A percentile compares a stretch with the other conserved stretches of the same genome.
Evolutionary conservation across 1,284 basidiomycete species (phyloP).

Genomic region (Ustilago loliicola): DNA sequence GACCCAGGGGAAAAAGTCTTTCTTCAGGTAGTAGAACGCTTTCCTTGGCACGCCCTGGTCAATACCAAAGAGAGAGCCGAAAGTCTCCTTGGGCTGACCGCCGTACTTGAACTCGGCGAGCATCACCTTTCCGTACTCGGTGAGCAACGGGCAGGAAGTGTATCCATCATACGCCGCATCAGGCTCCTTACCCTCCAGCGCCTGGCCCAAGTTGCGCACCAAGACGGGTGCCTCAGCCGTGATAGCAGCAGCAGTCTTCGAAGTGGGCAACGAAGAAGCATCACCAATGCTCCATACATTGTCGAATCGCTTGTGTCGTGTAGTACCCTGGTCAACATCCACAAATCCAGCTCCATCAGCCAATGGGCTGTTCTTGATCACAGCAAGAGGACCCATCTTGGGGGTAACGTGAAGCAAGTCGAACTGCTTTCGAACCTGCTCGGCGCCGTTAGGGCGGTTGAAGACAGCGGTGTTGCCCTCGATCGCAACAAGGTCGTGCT

Average conservation of each 20-base stretch:
- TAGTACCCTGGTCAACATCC: slow-evolving; percentile 82
- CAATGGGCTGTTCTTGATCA: slow-evolving; percentile 77
- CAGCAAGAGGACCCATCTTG: slow-evolving; percentile 87
- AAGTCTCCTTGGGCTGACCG: slow-evolving; percentile 83
- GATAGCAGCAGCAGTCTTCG: slow-evolving; percentile 95
- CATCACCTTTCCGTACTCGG: slow-evolving; percentile 87
- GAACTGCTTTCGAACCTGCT: slow-evolving; percentile 78
- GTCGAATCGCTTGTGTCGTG: slow-evolving; percentile 83
- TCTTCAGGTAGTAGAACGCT: slow-evolving; percentile 91
- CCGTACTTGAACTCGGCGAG: slow-evolving; percentile 89
- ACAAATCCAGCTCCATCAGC: slow-evolving; percentile 77
- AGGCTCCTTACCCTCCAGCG: slow-evolving; percentile 47
- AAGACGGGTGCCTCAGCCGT: slow-evolving; percentile 92
- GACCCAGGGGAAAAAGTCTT: slow-evolving; percentile 87
- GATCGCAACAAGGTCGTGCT: slow-evolving; percentile 85
- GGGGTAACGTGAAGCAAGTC: slow-evolving; percentile 89
- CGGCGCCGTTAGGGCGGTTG: slow-evolving; percentile 55
- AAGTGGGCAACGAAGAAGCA: slow-evolving; percentile 89
- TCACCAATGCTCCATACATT: slow-evolving; percentile 94
- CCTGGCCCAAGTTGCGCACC: slow-evolving; percentile 80
- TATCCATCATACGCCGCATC: slow-evolving; percentile 68
- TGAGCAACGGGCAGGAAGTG: slow-evolving; percentile 73
- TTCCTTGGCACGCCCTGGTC: slow-evolving; percentile 72
- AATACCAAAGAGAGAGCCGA: slow-evolving; percentile 56
- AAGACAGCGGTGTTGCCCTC: slow-evolving; percentile 82